Base-by-base conservation (phyloP, 495 filamentous ascomycete species). In the Evernia prunastri region DNA sequence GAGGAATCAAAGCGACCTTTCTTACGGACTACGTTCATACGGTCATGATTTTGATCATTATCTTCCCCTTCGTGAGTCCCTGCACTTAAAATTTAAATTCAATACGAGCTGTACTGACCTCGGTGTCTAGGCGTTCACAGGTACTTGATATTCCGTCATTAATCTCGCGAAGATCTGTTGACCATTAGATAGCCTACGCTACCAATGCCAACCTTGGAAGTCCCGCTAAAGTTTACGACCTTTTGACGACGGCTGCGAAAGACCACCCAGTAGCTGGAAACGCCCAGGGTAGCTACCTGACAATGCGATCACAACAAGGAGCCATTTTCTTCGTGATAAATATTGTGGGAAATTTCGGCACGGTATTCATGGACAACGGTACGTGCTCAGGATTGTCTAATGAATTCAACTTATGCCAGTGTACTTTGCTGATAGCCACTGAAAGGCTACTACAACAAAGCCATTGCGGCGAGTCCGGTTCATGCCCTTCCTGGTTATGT, bases 301-400 rank as follows among this genome's bases (percentile, higher is more conserved):
- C 93, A 9, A 96, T 97, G 92, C 79, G 83, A 56, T 92, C 88
- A 17, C 86, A 85, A 66, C 86, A 96, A 69, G 92, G 92, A 31
- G 92, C 86, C 25, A 89, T 97, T 63, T 97, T 97, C 81, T 96
- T 96, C 80, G 85, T 97, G 58, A 97, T 97, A 77, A 96, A 97
- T 74, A 82, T 96, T 61, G 85, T 92, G 63, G 90, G 90, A 58
- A 90, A 88, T 73, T 90, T 88, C 53, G 84, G 63, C 23, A 93
- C 91, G 36, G 89, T 92, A 56, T 92, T 92, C 77, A 79, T 87
- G 6, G 87, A 91, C 73, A 90, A 87, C 65, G 85, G 86, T 57
- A 35, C 20, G 33, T 63, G 17, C 15, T 10, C 10, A 17, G 29
- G 3, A 31, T 33, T 4, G 6, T n/a, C 17, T n/a, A 1, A 33